Evolutionary conservation across 257 asterid genomes (phyloP).

Genomic region (Gynochthodes officinalis): DNA sequence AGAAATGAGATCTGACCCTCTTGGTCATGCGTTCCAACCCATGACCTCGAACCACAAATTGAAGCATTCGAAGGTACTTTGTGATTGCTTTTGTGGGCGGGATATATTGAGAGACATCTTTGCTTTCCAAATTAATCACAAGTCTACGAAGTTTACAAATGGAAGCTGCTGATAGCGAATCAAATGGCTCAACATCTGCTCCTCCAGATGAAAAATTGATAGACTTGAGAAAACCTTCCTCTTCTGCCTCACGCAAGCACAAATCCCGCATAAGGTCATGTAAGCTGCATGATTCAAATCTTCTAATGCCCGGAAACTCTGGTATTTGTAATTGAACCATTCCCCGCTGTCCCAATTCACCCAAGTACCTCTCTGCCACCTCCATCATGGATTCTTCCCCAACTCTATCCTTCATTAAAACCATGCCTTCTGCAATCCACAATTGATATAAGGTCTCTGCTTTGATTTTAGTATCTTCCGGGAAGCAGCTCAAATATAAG

Average conservation of each 20-base stretch:
- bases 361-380: conserved; percentile 5
- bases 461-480: background rate
- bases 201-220: too few relatives aligned
- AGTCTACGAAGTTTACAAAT: too few relatives aligned
- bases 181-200: too few relatives aligned
- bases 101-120: background rate
- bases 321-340: background rate
- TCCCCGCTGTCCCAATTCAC: background rate
- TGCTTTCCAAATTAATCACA: too few relatives aligned
- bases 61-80: background rate
- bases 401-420: background rate
- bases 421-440: conserved; percentile 14
- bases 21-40: too few relatives aligned
- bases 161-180: too few relatives aligned
- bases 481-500: conserved; percentile 5
- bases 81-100: too few relatives aligned
- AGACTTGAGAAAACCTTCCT: too few relatives aligned
- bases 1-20: background rate
- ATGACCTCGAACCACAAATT: background rate
- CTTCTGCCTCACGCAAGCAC: too few relatives aligned
- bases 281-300: background rate
- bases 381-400: conserved; percentile 8
- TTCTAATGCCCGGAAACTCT: background rate
- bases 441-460: background rate
- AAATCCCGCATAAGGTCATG: background rate